Percentiles rank a stretch among this genome's conserved stretches.
phyloP scores from a whole-genome alignment of 345 rosid genomes.

The Leavenworthia alabamica region DNA sequence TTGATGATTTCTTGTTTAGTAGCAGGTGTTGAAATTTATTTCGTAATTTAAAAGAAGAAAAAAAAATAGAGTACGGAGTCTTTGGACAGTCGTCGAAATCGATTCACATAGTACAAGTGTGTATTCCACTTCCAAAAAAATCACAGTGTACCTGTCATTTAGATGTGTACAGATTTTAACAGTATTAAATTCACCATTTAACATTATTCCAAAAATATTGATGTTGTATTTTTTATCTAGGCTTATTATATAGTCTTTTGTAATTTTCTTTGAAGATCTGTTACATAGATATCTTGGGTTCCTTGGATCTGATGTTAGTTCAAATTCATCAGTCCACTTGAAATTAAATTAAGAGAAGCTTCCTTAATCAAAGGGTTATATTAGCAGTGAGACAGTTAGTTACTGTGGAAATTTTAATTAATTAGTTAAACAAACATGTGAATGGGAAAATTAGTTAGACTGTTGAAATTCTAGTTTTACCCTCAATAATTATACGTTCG shows the following conservation, averaged over 20 bases:
- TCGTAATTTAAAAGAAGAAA: background rate
- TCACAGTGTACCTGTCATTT: constrained; percentile 24
- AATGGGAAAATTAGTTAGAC: background rate
- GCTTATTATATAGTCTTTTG: background rate
- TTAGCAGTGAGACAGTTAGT: background rate
- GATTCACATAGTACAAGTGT: constrained; percentile 30
- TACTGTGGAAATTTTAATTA: background rate
- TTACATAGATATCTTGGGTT: background rate
- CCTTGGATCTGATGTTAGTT: constrained; percentile 33
- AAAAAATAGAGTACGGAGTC: constrained; percentile 15
- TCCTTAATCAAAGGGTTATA: constrained; percentile 14
- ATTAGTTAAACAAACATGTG: constrained; percentile 18
- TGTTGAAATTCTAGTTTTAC: constrained; percentile 3
- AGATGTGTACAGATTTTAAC: background rate
- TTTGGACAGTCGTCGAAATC: constrained; percentile 15
- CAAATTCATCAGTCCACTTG: background rate
- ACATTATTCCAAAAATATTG: background rate
- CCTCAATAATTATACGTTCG: background rate
- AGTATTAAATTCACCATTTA: constrained; percentile 3
- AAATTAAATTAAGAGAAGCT: constrained; percentile 10
- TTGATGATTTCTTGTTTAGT: background rate
- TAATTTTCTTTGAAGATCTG: constrained; percentile 10
- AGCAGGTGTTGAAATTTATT: constrained; percentile 9
- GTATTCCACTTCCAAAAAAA: constrained; percentile 24
- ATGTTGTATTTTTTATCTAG: background rate